Evolutionary conservation across 2,329 filamentous ascomycete genomes (phyloP).

Genomic region (Alternaria sp.): DNA sequence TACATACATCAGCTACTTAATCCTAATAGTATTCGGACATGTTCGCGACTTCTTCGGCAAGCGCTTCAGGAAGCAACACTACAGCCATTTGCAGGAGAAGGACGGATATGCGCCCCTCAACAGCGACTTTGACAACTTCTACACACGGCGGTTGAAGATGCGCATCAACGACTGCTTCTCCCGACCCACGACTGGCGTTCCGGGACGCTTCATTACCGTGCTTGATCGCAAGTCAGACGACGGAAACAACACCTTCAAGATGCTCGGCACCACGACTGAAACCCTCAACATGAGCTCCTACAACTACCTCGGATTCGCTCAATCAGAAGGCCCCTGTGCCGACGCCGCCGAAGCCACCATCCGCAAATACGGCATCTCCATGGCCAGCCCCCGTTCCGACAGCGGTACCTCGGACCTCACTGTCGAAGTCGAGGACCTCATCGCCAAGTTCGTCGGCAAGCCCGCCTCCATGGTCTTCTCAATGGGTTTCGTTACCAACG

Average conservation of each 20-base stretch:
- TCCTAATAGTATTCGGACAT: slow-evolving; percentile 94
- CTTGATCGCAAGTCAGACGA: slow-evolving; percentile 91
- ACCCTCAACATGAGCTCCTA: slow-evolving; percentile 99
- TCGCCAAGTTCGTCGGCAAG: slow-evolving; percentile 94
- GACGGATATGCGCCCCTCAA: slow-evolving; percentile 96
- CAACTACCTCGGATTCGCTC: slow-evolving; percentile 98
- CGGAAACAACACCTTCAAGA: slow-evolving; percentile 88
- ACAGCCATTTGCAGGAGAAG: slow-evolving; percentile 80
- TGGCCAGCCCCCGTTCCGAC: slow-evolving; percentile 83
- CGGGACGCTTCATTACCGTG: slow-evolving; percentile 91
- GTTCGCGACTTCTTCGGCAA: slow-evolving; percentile 98
- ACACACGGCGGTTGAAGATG: slow-evolving; percentile 89
- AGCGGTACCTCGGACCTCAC: slow-evolving; percentile 87
- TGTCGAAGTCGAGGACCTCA: slow-evolving; percentile 85
- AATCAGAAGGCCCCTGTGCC: slow-evolving; percentile 95
- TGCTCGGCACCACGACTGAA: slow-evolving; percentile 90
- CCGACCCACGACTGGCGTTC: slow-evolving; percentile 89
- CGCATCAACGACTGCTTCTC: slow-evolving; percentile 98
- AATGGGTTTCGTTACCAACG: slow-evolving; percentile 98
- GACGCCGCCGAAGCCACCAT: slow-evolving; percentile 89
- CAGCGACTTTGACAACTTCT: slow-evolving; percentile 99
- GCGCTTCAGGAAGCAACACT: slow-evolving; percentile 87
- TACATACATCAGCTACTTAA: slow-evolving; percentile 97
- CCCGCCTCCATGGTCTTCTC: slow-evolving; percentile 96
- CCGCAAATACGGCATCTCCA: slow-evolving; percentile 83